A percentile compares a stretch with the other conserved stretches of the same genome.
Conservation (phyloP, 208 protist species). For the Acanthamoeba royreba region DNA sequence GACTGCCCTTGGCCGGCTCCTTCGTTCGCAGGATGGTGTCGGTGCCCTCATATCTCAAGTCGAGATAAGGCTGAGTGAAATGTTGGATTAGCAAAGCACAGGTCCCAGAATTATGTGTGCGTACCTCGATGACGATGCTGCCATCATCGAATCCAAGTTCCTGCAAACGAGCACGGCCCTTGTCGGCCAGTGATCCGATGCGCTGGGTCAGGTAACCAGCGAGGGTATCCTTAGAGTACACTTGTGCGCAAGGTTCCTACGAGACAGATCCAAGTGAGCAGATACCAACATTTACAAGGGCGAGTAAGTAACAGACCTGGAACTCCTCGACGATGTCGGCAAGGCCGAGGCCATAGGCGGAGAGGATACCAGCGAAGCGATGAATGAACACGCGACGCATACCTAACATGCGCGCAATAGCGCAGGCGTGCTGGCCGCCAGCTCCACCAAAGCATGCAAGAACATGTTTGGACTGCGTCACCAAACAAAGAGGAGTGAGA, state of each 20-base stretch:
- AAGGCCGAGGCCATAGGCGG: constrained; percentile 89
- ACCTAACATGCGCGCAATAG: constrained; percentile 86
- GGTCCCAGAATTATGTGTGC: no score
- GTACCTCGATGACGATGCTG: constrained; percentile 37
- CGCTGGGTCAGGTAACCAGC: not conserved
- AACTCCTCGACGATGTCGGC: constrained; percentile 90
- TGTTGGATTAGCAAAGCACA: no score
- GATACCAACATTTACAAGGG: no score
- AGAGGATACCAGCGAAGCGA: constrained; percentile 85
- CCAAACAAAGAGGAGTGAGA: not conserved
- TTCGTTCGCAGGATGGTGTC: constrained; percentile 89
- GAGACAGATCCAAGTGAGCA: no score
- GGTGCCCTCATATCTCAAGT: constrained; percentile 90
- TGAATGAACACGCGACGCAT: constrained; percentile 80
- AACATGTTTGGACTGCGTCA: constrained; percentile 76
- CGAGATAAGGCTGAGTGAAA: constrained; percentile 85
- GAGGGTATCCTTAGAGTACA: constrained; percentile 64
- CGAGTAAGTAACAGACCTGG: no score
- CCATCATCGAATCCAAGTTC: constrained; percentile 45
- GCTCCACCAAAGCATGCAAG: constrained; percentile 93
- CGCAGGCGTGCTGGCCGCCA: constrained; percentile 90
- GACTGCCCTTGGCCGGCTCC: not conserved
- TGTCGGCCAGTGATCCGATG: constrained; percentile 22
- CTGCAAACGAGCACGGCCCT: not conserved
- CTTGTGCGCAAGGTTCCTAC: constrained; percentile 75